Conservation (phyloP, 805 yeast species). For the Yamadazyma nakazawae region DNA sequence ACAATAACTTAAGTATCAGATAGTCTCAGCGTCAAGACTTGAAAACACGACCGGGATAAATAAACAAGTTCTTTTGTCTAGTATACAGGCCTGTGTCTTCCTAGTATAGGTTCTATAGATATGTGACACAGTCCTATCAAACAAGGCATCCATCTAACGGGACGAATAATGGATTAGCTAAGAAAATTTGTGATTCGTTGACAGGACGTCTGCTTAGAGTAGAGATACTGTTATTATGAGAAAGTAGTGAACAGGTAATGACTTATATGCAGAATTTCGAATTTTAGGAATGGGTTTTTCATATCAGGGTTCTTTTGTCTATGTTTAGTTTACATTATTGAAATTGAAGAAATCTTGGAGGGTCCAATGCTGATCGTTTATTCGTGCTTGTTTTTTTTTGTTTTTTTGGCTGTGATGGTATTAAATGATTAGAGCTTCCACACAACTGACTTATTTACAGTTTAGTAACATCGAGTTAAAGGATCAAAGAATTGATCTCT, state of each 20-base stretch:
- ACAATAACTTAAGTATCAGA: no score
- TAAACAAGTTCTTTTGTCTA: no score
- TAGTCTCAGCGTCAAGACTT: no score
- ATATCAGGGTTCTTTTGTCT: background rate
- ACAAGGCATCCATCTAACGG: no score
- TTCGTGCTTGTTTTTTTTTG: background rate
- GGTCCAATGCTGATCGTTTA: background rate
- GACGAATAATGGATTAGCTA: no score
- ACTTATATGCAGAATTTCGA: background rate
- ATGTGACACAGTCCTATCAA: no score
- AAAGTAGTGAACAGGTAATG: background rate
- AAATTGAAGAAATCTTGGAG: background rate
- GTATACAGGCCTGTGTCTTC: no score
- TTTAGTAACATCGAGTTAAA: background rate
- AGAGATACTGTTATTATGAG: background rate
- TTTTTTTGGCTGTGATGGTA: background rate
- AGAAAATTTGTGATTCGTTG: no score
- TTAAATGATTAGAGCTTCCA: background rate
- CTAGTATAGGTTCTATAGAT: no score
- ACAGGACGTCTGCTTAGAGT: background rate
- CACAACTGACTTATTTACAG: background rate
- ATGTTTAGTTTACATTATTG: no score
- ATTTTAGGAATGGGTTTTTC: background rate
- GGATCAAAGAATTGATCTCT: conserved; percentile 1
- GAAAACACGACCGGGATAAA: no score